phyloP scores from a whole-genome alignment of 257 asterid species.

The Echites panduratus region DNA sequence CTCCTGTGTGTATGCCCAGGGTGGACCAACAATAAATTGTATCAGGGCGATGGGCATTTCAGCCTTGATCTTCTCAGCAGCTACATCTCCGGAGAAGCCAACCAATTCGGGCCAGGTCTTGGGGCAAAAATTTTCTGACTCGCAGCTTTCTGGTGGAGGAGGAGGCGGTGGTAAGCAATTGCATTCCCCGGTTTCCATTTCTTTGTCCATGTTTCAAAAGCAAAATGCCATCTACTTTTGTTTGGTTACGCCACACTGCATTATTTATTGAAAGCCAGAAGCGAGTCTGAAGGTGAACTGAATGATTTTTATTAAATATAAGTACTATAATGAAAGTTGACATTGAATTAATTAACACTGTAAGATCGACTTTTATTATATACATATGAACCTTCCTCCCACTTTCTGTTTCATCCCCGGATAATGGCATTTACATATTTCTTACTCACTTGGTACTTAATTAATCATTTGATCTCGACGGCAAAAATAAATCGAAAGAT shows the following conservation, averaged over 20 bases:
- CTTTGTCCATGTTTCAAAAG: not conserved
- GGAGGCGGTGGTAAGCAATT: not conserved
- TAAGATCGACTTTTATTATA: not conserved
- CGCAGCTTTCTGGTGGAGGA: not conserved
- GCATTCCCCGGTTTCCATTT: slow-evolving; percentile 9
- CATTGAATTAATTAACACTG: not conserved
- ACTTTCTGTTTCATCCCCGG: not conserved
- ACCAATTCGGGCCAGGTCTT: slow-evolving; percentile 17
- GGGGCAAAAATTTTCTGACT: not conserved
- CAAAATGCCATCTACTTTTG: not conserved
- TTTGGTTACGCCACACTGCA: not conserved
- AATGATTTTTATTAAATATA: not conserved
- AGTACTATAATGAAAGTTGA: not conserved
- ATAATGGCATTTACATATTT: too few relatives aligned
- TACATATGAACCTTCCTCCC: not conserved
- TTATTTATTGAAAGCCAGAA: too few relatives aligned
- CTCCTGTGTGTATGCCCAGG: slow-evolving; percentile 7
- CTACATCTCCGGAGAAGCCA: slow-evolving; percentile 9
- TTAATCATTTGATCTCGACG: too few relatives aligned
- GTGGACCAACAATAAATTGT: slow-evolving; percentile 2
- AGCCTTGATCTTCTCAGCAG: slow-evolving; percentile 4
- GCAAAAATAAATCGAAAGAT: too few relatives aligned
- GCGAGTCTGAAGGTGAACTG: not conserved
- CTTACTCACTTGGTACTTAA: too few relatives aligned
- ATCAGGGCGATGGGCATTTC: slow-evolving; percentile 10